phyloP scores from a whole-genome alignment of 805 yeast genomes.

The Yarrowia alimentaria region DNA sequence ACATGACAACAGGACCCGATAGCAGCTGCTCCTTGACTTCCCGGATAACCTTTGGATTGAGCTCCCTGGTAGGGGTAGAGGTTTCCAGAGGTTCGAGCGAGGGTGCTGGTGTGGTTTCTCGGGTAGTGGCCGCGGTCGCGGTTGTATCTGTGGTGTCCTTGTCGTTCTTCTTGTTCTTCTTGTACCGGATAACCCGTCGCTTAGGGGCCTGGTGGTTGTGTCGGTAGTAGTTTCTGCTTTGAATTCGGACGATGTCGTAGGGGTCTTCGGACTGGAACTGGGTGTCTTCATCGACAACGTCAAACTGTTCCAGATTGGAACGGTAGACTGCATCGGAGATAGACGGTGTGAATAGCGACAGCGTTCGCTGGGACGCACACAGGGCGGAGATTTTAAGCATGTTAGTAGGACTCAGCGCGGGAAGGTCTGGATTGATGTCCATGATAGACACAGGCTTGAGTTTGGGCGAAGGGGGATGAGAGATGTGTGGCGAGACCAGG shows the following conservation, averaged over 20 bases:
- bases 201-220: constrained; percentile 43
- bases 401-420: constrained; percentile 64
- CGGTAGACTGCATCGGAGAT: constrained; percentile 60
- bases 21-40: constrained; percentile 15
- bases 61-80: constrained; percentile 1
- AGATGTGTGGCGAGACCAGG: constrained; percentile 19
- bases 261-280: constrained; percentile 36
- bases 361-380: constrained; percentile 73
- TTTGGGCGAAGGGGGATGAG: constrained; percentile 32
- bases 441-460: constrained; percentile 47
- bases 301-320: constrained; percentile 45
- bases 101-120: not conserved
- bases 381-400: constrained; percentile 66
- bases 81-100: constrained; percentile 3
- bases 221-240: constrained; percentile 36
- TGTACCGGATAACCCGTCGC: constrained; percentile 44
- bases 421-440: constrained; percentile 56
- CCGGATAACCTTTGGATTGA: not conserved
- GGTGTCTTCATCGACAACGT: constrained; percentile 37
- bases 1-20: not conserved
- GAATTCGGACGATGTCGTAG: constrained; percentile 40
- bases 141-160: not conserved
- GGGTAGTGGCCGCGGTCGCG: not conserved
- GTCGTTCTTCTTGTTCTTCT: constrained; percentile 2
- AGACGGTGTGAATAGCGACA: constrained; percentile 63